Evolutionary conservation across 129 eudicot genomes (phyloP), one percentile per base, ranked within the genome.

Genomic region (Saussurea involucrata): DNA sequence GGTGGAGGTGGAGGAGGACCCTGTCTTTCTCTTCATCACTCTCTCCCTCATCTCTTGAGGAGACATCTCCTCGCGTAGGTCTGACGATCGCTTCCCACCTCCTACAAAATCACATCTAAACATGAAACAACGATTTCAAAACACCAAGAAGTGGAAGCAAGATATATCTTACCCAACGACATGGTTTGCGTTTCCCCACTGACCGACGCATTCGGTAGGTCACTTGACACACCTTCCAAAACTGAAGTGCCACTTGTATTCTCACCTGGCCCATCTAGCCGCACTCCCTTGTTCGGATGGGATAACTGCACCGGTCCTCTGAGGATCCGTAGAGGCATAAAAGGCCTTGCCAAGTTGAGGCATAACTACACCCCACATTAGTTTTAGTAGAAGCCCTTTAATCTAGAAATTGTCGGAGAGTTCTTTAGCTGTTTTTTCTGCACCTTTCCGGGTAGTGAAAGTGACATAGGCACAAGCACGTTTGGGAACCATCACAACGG

Each of bases 371-470:
- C 99, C 99, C 99, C 99, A 95, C 86, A 92, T 89, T 2, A 95
- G 93, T 84, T 95, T 95, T 74, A 95, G 69, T 78, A 97, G 80
- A 72, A 91, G 79, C 9, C 97, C 97, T 75, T 86, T 88, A 13
- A 92, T 83, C 28, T 89, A 97, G 6, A 95, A 88, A 49, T 84
- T 92, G 88, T 92, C 89, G 5, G 94, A 82, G 33, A 95, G 99
- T 53, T 95, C 97, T 25, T 87, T 93, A 28, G 97, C 97, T 69
- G 94, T 97, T 74, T 85, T 89, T 76, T 87, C 97, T 1, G 99
- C 96, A 24, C 94, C 97, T 86, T 95, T 96, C 40, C 99, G 76
- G 31, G 99, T 95, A 21, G 97, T 92, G 92, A 89, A 95, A 0
- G 97, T 89, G 3, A 95, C 94, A 60, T 92, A 95, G 33, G 96